Conservation (phyloP, 2,329 filamentous ascomycete genomes). For the Beauveria varroae region DNA sequence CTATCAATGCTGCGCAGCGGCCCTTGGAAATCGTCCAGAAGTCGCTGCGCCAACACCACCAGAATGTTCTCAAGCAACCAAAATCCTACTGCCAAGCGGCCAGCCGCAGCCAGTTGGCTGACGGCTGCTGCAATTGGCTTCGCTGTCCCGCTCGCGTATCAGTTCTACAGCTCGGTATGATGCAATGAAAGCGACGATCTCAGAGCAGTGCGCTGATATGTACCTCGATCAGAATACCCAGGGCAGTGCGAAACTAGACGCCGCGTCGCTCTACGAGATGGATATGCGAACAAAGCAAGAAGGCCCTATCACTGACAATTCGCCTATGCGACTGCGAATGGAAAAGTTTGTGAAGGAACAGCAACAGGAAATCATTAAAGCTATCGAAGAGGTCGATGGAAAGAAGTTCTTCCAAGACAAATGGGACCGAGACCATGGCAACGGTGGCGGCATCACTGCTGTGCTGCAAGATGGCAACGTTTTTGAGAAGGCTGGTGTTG, state of each 20-base stretch:
- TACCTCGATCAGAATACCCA: constrained; percentile 29
- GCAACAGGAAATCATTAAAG: constrained; percentile 78
- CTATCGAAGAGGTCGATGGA: constrained; percentile 77
- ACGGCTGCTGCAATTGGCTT: constrained; percentile 41
- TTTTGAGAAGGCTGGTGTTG: constrained; percentile 96
- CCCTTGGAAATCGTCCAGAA: constrained; percentile 15
- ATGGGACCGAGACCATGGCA: constrained; percentile 82
- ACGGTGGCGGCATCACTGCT: constrained; percentile 88
- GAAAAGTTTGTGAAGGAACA: constrained; percentile 92
- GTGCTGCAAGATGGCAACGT: constrained; percentile 94
- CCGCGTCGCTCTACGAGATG: constrained; percentile 71
- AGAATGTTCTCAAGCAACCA: constrained; percentile 21
- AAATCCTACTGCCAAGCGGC: constrained; percentile 15
- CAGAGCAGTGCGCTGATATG: not conserved
- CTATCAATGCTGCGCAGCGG: constrained; percentile 22
- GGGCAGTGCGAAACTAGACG: constrained; percentile 45
- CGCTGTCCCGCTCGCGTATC: constrained; percentile 47
- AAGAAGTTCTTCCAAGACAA: constrained; percentile 74
- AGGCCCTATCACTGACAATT: constrained; percentile 56
- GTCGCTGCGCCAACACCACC: constrained; percentile 21
- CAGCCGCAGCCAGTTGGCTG: constrained; percentile 20
- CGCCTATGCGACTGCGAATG: constrained; percentile 96
- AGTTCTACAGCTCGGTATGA: constrained; percentile 31
- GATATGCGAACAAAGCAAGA: constrained; percentile 77
- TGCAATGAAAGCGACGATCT: not conserved